A percentile compares a stretch with the other conserved stretches of the same genome.
phyloP scores from a whole-genome alignment of 2,329 filamentous ascomycete species.

The Achaetomium macrosporum region DNA sequence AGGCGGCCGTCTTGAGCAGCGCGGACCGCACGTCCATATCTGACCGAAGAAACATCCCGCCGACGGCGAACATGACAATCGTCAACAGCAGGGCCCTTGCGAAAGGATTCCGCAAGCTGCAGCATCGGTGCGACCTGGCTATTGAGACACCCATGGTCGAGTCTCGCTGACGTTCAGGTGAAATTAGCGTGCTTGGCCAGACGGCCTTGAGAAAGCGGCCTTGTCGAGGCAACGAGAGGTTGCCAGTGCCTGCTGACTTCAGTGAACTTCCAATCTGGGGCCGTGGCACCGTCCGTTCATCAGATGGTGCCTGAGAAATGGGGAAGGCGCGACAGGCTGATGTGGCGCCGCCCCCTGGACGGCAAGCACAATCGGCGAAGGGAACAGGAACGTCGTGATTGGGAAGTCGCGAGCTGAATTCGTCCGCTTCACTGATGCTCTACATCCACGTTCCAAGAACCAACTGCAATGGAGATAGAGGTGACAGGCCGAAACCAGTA shows the following conservation, averaged over 20 bases:
- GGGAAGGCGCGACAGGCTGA: too few species aligned
- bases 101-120: constrained; percentile 46
- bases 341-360: too few species aligned
- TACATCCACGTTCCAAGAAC: too few species aligned
- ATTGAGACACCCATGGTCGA: constrained; percentile 18
- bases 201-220: neutral
- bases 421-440: too few species aligned
- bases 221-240: neutral
- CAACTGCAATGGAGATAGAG: too few species aligned
- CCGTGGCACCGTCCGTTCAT: too few species aligned
- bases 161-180: neutral
- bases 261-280: too few species aligned
- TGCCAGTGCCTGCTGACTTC: too few species aligned
- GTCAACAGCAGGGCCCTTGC: constrained; percentile 41
- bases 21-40: constrained; percentile 38
- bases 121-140: constrained; percentile 33
- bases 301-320: too few species aligned
- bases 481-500: neutral
- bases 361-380: too few species aligned
- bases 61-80: constrained; percentile 37
- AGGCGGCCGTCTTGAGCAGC: constrained; percentile 37
- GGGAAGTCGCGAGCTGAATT: too few species aligned
- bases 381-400: too few species aligned
- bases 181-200: neutral
- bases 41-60: constrained; percentile 37